phyloP scores from a whole-genome alignment of 176 grass and related monocot genomes.

The Cenchrus purpureus region DNA sequence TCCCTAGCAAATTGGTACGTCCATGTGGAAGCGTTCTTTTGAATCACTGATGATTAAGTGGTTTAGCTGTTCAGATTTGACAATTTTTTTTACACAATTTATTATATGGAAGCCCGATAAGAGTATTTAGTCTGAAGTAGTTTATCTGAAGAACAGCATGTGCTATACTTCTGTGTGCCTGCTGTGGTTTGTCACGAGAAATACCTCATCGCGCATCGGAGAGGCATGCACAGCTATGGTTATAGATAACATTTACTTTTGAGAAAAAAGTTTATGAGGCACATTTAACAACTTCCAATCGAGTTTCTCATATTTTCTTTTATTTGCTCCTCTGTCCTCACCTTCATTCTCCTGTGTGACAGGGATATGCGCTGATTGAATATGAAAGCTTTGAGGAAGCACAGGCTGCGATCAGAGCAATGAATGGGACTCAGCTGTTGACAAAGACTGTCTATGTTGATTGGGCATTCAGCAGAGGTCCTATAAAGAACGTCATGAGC shows the following conservation, averaged over 20 bases:
- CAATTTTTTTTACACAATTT: not conserved
- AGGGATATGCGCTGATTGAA: constrained; percentile 76
- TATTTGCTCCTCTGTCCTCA: constrained; percentile 1
- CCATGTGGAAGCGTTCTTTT: constrained; percentile 9
- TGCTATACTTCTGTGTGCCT: constrained; percentile 4
- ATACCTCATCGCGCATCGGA: not conserved
- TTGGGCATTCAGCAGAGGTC: constrained; percentile 70
- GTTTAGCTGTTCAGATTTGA: not conserved
- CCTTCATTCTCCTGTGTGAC: constrained; percentile 26
- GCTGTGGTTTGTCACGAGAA: constrained; percentile 5
- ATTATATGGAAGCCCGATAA: not conserved
- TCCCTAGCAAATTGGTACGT: constrained; percentile 23
- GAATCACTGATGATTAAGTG: not conserved
- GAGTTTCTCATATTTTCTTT: not conserved
- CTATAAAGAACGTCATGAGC: constrained; percentile 34
- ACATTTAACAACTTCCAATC: not conserved
- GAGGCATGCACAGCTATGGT: not conserved
- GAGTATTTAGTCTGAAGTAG: not conserved
- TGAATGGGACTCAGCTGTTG: constrained; percentile 57
- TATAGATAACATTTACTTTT: not conserved
- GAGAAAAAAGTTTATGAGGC: not conserved
- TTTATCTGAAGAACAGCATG: not conserved
- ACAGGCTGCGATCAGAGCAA: constrained; percentile 47
- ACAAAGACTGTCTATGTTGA: constrained; percentile 66
- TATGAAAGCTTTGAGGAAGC: constrained; percentile 66